Evolutionary conservation across 257 asterid genomes (phyloP), one percentile per base, ranked within the genome.

Genomic region (Misopates orontium): DNA sequence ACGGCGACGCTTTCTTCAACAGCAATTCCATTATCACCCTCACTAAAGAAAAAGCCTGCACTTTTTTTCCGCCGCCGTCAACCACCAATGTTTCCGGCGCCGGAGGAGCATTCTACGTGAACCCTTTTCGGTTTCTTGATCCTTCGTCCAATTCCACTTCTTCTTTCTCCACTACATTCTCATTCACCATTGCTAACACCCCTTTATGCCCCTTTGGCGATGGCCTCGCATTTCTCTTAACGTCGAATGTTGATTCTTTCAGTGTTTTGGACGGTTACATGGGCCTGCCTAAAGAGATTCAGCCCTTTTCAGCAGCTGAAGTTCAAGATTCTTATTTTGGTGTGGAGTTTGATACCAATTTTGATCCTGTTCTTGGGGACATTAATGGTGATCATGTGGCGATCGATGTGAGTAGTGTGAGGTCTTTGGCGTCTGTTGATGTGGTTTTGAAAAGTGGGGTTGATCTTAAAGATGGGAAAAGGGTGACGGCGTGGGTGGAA

Each of bases 151-250:
- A 82, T n/a, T 62, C 72, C 58, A 72, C 90, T 3, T 84, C 83
- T 24, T 91, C 96, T 5, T 90, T 91, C 70, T 77, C 83, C 49
- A 71, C 77, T 66, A 78, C 76, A 64, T 88, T 91, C 85, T 78
- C 97, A 16, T 91, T 90, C 78, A 69, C 80, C 23, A 69, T 84
- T 62, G 32, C 73, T 8, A 45, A 71, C 32, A 50, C 70, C 40
- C 79, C 74, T 62, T 66, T 82, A 60, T 90, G 89, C 80, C 85
- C 92, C 57, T 81, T 73, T 57, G 97, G 95, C 5, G 92, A 90
- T 25, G 97, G 97, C 2, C 31, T 87, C 15, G 83, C 87, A 0
- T 85, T 90, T 51, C 56, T 87, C 70, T 70, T 90, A 76, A 77
- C 86, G 19, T 82, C 92, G 0, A 75, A 81, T 49, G 54, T 56